Base-by-base conservation (phyloP, 352 stramenopile genomes). In the Phytopythium ostracodes region DNA sequence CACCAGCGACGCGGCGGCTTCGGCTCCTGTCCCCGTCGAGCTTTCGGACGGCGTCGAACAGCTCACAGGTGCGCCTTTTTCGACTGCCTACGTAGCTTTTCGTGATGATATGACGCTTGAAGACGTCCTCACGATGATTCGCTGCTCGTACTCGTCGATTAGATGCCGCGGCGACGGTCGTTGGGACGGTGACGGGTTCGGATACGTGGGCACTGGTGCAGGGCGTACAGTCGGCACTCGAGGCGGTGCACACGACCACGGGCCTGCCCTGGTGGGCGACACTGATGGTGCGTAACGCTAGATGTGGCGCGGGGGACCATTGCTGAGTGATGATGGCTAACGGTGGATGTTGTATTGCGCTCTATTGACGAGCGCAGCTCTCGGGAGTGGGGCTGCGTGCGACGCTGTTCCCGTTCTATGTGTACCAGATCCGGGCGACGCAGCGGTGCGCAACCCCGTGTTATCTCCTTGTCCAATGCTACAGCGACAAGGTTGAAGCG, bases 221-320 rank as follows among this genome's bases (percentile, higher is more conserved):
- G 52, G 75, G 63, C 27, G 77, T 87, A 47, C 84, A 92, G 55
- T 66, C 72, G 22, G 52, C 75, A 49, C 72, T 92, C 27, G 84
- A 92, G 47, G 62, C 67, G 18, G 71, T 92, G 27, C 84, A 92
- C 71, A 71, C 57, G 50, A 79, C 76, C 22, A 89, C 79, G 25
- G 84, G 84, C 2, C 62, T 92, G 64, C 84, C 84, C 1, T 92
- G 84, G 84, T 92, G 84, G 84, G 78, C 84, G 10, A 89, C 81
- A 33, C 70, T 92, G 20, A 61, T 76, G 57, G 81, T 89, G 59
- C 2, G 66, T 35, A 24, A 52, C 8, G 12, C 9, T 15, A 24
- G 42, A 25, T 25, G 42, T 44, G 7, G 11, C 29, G 29, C n/a
- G 4, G 10, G 18, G 4, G 42, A 25, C 10, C 7, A 22, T 14